Evolutionary conservation across 257 asterid genomes (phyloP).

Genomic region (Apocynum venetum): DNA sequence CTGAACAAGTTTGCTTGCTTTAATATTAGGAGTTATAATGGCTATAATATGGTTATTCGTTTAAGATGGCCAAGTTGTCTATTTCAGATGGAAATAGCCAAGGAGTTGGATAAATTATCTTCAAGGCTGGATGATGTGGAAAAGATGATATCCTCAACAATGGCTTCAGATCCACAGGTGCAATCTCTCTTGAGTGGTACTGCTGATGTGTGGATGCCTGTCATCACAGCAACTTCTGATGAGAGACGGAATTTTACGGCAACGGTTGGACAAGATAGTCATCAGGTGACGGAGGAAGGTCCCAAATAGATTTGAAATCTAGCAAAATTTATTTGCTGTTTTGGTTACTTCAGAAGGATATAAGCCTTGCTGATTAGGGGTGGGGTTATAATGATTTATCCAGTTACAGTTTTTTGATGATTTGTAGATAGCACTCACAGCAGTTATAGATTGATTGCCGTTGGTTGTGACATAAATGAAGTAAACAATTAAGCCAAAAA

Average conservation of each 20-base stretch:
- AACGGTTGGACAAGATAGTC: slow-evolving; percentile 34
- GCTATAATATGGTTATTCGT: neutral
- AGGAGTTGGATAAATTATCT: slow-evolving; percentile 76
- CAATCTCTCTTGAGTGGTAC: slow-evolving; percentile 69
- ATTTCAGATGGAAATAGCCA: slow-evolving; percentile 72
- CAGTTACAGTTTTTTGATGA: neutral
- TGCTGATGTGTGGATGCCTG: slow-evolving; percentile 92
- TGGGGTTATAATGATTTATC: neutral
- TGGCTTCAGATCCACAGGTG: slow-evolving; percentile 72
- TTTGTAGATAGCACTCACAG: neutral
- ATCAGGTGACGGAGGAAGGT: slow-evolving; percentile 38
- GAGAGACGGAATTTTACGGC: slow-evolving; percentile 64
- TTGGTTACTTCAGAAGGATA: neutral
- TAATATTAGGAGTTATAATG: neutral
- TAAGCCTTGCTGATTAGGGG: neutral
- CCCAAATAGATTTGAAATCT: slow-evolving; percentile 18
- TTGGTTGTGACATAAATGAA: neutral
- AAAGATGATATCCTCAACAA: slow-evolving; percentile 73
- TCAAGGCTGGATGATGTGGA: slow-evolving; percentile 75
- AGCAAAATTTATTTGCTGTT: neutral
- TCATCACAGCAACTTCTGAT: slow-evolving; percentile 80
- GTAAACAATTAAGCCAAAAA: neutral
- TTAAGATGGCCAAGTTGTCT: neutral
- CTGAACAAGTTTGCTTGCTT: slow-evolving; percentile 3
- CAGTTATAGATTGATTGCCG: too few species aligned